phyloP scores from a whole-genome alignment of 2,329 filamentous ascomycete species.

The Geosmithia putterillii region DNA sequence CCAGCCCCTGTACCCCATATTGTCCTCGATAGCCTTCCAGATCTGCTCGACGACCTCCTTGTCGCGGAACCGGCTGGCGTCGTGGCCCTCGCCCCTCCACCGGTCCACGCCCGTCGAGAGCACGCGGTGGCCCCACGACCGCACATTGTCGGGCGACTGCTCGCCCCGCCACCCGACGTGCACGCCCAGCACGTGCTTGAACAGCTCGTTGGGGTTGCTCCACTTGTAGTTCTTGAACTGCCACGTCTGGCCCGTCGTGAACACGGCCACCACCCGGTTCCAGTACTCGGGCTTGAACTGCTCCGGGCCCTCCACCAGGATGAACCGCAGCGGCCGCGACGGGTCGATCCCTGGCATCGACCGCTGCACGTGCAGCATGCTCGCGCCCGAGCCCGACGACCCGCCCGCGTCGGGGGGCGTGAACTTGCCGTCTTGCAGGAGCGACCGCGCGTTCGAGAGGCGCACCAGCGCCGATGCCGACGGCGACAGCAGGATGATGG shows the following conservation, averaged over 20 bases:
- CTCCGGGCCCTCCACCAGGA: slow-evolving; percentile 84
- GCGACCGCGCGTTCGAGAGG: slow-evolving; percentile 90
- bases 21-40: slow-evolving; percentile 78
- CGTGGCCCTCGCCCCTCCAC: slow-evolving; percentile 49
- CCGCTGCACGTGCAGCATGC: slow-evolving; percentile 78
- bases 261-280: slow-evolving; percentile 88
- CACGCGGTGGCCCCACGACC: slow-evolving; percentile 77
- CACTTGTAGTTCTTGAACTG: slow-evolving; percentile 99
- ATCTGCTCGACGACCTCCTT: slow-evolving; percentile 86
- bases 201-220: slow-evolving; percentile 77
- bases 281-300: slow-evolving; percentile 98
- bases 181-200: slow-evolving; percentile 75
- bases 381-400: slow-evolving; percentile 47
- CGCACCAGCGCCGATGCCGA: slow-evolving; percentile 90
- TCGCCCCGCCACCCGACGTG: slow-evolving; percentile 90
- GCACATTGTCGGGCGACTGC: slow-evolving; percentile 62
- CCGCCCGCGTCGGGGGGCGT: slow-evolving; percentile 60
- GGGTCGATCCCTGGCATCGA: slow-evolving; percentile 59
- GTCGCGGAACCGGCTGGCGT: slow-evolving; percentile 64
- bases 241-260: slow-evolving; percentile 95
- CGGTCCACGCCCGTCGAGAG: slow-evolving; percentile 72
- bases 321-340: slow-evolving; percentile 72
- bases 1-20: slow-evolving; percentile 82
- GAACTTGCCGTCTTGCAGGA: slow-evolving; percentile 78
- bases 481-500: slow-evolving; percentile 93